Conservation (phyloP, 495 filamentous ascomycete genomes). For the Podospora comata region DNA sequence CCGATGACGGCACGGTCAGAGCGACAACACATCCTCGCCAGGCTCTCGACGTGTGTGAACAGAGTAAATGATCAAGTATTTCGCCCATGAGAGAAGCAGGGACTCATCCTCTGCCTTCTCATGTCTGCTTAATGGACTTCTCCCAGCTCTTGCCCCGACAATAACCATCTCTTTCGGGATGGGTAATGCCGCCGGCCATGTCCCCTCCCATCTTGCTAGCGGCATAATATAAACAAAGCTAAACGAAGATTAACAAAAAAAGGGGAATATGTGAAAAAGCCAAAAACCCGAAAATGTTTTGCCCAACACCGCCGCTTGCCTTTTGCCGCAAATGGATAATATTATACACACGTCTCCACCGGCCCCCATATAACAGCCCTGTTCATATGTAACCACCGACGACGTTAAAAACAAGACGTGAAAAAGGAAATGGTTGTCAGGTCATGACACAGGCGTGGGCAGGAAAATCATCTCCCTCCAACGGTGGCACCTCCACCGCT, state of each 20-base stretch:
- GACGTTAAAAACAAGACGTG: background rate
- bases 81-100: too few relatives aligned
- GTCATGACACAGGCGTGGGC: background rate
- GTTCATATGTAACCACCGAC: background rate
- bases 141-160: too few relatives aligned
- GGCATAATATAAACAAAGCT: slow-evolving; percentile 4
- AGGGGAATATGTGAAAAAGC: slow-evolving; percentile 1
- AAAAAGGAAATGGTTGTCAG: slow-evolving; percentile 1
- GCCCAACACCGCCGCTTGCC: background rate
- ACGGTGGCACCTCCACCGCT: background rate
- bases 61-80: too few relatives aligned
- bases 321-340: background rate
- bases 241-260: slow-evolving; percentile 4
- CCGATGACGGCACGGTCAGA: too few relatives aligned
- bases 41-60: too few relatives aligned
- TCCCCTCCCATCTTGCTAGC: background rate
- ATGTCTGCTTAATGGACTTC: too few relatives aligned
- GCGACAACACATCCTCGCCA: too few relatives aligned
- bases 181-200: too few relatives aligned
- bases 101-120: too few relatives aligned
- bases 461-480: background rate
- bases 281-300: background rate
- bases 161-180: too few relatives aligned
- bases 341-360: slow-evolving; percentile 11
- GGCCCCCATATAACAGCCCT: background rate